Evolutionary conservation across 257 asterid genomes (phyloP), one percentile per base, ranked within the genome.

Genomic region (Solanum tarijense): DNA sequence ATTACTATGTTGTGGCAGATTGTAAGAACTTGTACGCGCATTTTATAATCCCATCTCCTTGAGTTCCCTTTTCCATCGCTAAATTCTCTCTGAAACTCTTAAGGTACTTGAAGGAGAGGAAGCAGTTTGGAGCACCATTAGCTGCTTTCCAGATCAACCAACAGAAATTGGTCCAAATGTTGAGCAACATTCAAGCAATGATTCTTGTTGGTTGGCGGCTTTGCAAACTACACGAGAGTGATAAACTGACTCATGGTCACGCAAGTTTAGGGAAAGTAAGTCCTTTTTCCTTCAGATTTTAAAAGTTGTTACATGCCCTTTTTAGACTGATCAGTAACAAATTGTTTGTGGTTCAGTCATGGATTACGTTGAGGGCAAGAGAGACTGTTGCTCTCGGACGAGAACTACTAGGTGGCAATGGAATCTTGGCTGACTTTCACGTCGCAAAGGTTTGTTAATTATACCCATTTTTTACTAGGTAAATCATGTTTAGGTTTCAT

Each of bases 61-160:
- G 68, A 46, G 41, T 81, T 46, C 27, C 68, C 11, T 29, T 43
- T 46, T 27, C n/a, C 41, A 29, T 14, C 27, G 10, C 31, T 73
- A 83, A 29, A 52, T 27, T 48, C n/a, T 83, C 31, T 23, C 18
- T 87, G 48, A 83, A 89, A 69, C 86, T 89, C 43, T 6, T 10
- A 88, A 97, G 99, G 96, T 97, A 97, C 91, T 89, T 96, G 87
- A 94, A 91, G 90, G 98, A 97, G 94, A 96, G 99, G 91, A 96
- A 97, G 93, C 99, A 97, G 87, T 97, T 97, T 87, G 99, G 99
- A 34, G 98, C 98, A 68, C 98, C 99, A 46, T 89, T 97, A 91
- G 99, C 99, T 20, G 96, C 99, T 88, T 97, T 97, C 92, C 99
- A 96, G 89, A 87, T 97, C 94, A 96, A 92, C 93, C 99, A 97